phyloP scores from a whole-genome alignment of 257 asterid species.

The Rhazya stricta region DNA sequence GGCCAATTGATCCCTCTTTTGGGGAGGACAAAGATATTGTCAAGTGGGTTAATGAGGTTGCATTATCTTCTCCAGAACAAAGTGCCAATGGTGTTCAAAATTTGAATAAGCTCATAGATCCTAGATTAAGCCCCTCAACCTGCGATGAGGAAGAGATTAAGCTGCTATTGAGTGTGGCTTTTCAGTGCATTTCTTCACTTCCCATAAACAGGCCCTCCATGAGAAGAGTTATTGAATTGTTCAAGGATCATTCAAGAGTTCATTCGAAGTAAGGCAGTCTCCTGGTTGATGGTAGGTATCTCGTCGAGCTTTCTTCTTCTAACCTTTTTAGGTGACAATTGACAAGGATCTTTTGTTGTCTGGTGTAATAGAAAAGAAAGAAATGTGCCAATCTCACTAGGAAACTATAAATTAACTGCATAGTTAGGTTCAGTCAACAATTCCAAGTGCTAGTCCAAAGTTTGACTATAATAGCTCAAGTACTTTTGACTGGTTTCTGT shows the following conservation, averaged over 20 bases:
- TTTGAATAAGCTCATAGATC: conserved; percentile 42
- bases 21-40: conserved; percentile 59
- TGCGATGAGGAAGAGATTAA: conserved; percentile 39
- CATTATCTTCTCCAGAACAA: conserved; percentile 28
- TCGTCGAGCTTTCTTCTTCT: background rate
- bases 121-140: conserved; percentile 38
- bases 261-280: conserved; percentile 22
- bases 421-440: background rate
- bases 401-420: background rate
- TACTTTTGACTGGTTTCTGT: background rate
- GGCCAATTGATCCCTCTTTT: conserved; percentile 48
- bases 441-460: background rate
- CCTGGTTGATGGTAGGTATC: background rate
- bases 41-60: conserved; percentile 52
- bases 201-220: conserved; percentile 72
- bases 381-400: background rate
- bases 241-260: conserved; percentile 28
- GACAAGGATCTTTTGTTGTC: background rate
- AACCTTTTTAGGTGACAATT: background rate
- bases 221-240: conserved; percentile 72
- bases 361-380: background rate
- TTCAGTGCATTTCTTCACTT: conserved; percentile 50
- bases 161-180: conserved; percentile 50
- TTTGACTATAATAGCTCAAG: background rate
- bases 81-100: conserved; percentile 7